These are phyloP conservation scores for Mycena leptocephala DNA, from an alignment of 768 basidiomycete genomes.

Conservation along the genomic window DNA sequence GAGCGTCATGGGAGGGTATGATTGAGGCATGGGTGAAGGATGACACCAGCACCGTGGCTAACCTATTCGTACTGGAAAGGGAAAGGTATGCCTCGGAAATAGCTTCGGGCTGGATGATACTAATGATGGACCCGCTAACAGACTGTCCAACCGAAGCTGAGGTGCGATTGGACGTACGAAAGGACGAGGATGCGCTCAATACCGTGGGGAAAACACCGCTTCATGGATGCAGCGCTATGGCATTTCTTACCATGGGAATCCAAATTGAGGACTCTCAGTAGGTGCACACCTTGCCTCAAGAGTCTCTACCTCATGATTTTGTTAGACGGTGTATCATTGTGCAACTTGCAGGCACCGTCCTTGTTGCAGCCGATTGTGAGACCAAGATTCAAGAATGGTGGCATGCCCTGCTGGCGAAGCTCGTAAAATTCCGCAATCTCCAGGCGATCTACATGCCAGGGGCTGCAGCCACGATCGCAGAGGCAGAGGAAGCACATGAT, in stretches of 20 bases:
- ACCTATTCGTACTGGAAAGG: background rate
- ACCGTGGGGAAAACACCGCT: too few relatives aligned
- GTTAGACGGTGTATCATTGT: background rate
- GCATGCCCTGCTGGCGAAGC: background rate
- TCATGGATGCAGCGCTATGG: too few relatives aligned
- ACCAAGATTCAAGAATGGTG: slow-evolving; percentile 25
- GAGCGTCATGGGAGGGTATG: slow-evolving; percentile 17
- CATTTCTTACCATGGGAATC: too few relatives aligned
- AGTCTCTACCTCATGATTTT: background rate
- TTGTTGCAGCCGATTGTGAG: slow-evolving; percentile 4
- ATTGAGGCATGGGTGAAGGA: slow-evolving; percentile 21
- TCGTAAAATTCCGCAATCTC: slow-evolving; percentile 2
- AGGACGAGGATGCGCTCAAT: too few relatives aligned
- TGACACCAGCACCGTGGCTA: background rate
- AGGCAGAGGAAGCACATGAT: slow-evolving; percentile 4
- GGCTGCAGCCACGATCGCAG: background rate
- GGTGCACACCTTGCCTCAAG: background rate
- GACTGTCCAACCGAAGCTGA: too few relatives aligned
- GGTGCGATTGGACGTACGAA: too few relatives aligned
- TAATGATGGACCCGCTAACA: too few relatives aligned
- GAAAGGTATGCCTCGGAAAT: too few relatives aligned
- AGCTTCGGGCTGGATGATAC: too few relatives aligned
- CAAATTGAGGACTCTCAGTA: slow-evolving; percentile 34
- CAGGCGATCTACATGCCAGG: slow-evolving; percentile 28
- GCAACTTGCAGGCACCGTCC: background rate